Evolutionary conservation across 305 asterid species (phyloP), one percentile per base, ranked within the genome.

Genomic region (Solanum hybrid): DNA sequence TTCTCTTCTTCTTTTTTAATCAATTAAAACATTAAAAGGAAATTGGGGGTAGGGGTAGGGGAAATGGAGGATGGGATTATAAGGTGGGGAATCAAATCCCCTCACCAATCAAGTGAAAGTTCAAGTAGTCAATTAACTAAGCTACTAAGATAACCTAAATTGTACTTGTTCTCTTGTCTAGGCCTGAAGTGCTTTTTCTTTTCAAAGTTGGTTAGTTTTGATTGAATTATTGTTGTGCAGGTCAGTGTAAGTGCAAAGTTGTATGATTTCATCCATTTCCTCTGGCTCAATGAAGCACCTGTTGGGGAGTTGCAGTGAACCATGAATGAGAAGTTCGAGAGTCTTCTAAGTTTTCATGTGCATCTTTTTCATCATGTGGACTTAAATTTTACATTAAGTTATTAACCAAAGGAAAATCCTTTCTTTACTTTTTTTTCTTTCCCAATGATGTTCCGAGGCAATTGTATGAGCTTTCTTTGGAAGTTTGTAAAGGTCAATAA

Each of bases 261-360:
- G 91, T 98, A 98, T 11, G 99, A 98, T 89, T 98, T 98, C 95
- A 98, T 96, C 88, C 99, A 97, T 92, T 98, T 97, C 94, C 90
- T 98, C 90, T 98, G 99, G 99, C 99, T 98, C 84, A 97, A 95
- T 84, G 99, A 98, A 91, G 99, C 99, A 46, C 99, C 98, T 4
- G 99, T 98, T 89, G 99, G 99, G 75, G 99, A 98, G 94, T 89
- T 98, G 94, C 98, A 95, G 91, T 98, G 90, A 79, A 95, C 37
- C 57, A 24, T 10, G 12, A 88, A 76, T 71, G 76, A 31, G 14
- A 36, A 76, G 33, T 31, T 83, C 11, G 74, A 29, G 74, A 29
- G 74, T 46, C 22, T 31, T 11, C 22, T 20, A 57, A 46, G 76
- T 18, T 83, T 51, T 20, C 76, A 11, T 84, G 33, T 31, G 31